Base-by-base conservation (phyloP, 768 basidiomycete species). In the Rhodotorula diobovata region DNA sequence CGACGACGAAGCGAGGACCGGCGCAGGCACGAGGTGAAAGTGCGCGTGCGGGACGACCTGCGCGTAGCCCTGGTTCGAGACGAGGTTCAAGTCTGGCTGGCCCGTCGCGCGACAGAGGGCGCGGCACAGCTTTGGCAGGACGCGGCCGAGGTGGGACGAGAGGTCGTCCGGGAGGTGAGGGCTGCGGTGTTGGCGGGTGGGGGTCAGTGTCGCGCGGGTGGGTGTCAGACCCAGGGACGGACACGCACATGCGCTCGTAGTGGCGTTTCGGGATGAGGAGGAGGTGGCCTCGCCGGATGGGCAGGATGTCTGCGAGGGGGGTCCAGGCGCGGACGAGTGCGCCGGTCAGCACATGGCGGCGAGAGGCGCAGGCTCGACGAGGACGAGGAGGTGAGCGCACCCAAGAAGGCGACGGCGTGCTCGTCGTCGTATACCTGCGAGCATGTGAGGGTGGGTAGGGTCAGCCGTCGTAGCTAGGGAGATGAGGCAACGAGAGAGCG, bases 31-130 rank as follows among this genome's bases (percentile, higher is more conserved):
- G 45, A 73, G 50, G 39, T 73, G 71, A 23, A 51, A 63, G 30
- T 73, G 71, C 1, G 68, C 50, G 54, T 73, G 71, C 21, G 63
- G 67, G 21, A 73, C 67, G n/a, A 68, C 67, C 43, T 73, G 71
- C 8, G 67, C 67, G 50, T 73, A 59, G 32, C 71, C 71, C 61
- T 73, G 63, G 46, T 71, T 71, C 18, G 70, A 66, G 25, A 71
- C 63, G 50, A 73, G 41, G 41, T 65, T 68, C 41, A 63, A 66
- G 15, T 68, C 71, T 0, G 63, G 71, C 48, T 73, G 71, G 9
- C 34, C 55, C 16, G 57, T 25, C 0, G 67, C 71, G 43, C 64
- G 51, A 30, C 71, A 61, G 1, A 68, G 61, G 3, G 63, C 71
- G 2, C 71, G 35, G 0, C 63, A 28, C 14, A 73, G 53, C 23